These are phyloP conservation scores for Wickerhamomyces canadensis DNA, from an alignment of 805 yeast species.

Conservation along the genomic window DNA sequence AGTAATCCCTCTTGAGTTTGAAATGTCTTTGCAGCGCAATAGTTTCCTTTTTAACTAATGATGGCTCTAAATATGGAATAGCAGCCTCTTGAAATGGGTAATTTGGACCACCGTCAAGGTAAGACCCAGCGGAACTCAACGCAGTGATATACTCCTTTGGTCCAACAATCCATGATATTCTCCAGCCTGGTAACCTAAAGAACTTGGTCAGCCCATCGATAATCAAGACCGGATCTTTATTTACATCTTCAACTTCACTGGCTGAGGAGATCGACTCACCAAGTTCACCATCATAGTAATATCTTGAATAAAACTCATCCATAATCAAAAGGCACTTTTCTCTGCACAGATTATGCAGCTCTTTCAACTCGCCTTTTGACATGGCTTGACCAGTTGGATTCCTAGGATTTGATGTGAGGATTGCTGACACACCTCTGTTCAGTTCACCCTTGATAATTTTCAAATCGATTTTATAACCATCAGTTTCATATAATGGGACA, in stretches of 20 bases:
- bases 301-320: slow-evolving; percentile 61
- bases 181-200: slow-evolving; percentile 60
- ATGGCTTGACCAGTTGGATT: slow-evolving; percentile 57
- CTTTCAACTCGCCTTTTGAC: slow-evolving; percentile 39
- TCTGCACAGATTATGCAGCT: slow-evolving; percentile 49
- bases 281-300: slow-evolving; percentile 48
- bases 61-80: slow-evolving; percentile 47
- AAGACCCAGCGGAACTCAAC: slow-evolving; percentile 54
- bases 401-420: slow-evolving; percentile 55
- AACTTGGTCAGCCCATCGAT: slow-evolving; percentile 58
- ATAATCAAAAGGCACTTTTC: slow-evolving; percentile 47
- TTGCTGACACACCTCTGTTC: slow-evolving; percentile 51
- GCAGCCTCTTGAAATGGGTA: slow-evolving; percentile 61
- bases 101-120: slow-evolving; percentile 55
- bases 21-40: slow-evolving; percentile 53
- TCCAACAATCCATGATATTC: slow-evolving; percentile 59
- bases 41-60: slow-evolving; percentile 45
- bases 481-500: slow-evolving; percentile 52
- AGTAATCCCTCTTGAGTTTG: slow-evolving; percentile 51
- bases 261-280: slow-evolving; percentile 50
- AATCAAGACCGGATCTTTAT: slow-evolving; percentile 52
- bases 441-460: slow-evolving; percentile 46
- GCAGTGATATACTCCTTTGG: slow-evolving; percentile 55
- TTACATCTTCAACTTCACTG: slow-evolving; percentile 46
- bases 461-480: slow-evolving; percentile 50